A percentile compares a stretch with the other conserved stretches of the same genome.
Conservation (phyloP, 306 rosid species). For the Pyrus bretschneideri region DNA sequence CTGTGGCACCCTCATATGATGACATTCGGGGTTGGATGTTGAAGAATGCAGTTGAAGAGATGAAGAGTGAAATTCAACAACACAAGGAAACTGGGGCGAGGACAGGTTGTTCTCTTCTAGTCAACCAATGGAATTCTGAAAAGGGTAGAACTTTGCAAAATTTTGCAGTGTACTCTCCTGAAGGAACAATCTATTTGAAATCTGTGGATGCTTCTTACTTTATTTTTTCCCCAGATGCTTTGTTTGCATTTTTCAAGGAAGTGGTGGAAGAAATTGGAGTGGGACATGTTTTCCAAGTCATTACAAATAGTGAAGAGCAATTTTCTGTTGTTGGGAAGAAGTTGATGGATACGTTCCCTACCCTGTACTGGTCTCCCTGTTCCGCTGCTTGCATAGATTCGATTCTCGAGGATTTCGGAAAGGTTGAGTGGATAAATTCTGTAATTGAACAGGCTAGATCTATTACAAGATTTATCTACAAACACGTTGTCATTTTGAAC, state of each 20-base stretch:
- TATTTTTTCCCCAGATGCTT: constrained; percentile 26
- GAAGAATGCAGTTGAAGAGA: constrained; percentile 48
- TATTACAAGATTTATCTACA: constrained; percentile 60
- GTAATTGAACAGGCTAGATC: constrained; percentile 64
- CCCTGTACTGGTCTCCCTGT: constrained; percentile 68
- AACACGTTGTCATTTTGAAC: constrained; percentile 45
- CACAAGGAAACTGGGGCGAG: constrained; percentile 48
- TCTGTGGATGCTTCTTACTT: constrained; percentile 48
- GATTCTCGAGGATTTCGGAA: constrained; percentile 61
- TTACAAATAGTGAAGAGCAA: constrained; percentile 48
- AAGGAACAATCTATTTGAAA: constrained; percentile 47
- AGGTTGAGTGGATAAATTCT: constrained; percentile 55
- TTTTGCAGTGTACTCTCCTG: constrained; percentile 47
- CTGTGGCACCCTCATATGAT: constrained; percentile 43
- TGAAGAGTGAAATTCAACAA: constrained; percentile 44
- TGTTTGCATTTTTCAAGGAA: constrained; percentile 47
- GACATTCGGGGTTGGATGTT: constrained; percentile 68
- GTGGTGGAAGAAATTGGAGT: constrained; percentile 66
- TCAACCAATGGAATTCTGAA: constrained; percentile 46
- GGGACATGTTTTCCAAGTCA: constrained; percentile 59
- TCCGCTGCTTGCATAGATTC: constrained; percentile 43
- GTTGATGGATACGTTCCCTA: constrained; percentile 53
- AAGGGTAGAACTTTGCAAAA: constrained; percentile 34
- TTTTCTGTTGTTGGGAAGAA: constrained; percentile 46
- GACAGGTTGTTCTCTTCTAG: constrained; percentile 61